Conservation (phyloP, 2,329 filamentous ascomycete species). For the Clarireedia homoeocarpa region DNA sequence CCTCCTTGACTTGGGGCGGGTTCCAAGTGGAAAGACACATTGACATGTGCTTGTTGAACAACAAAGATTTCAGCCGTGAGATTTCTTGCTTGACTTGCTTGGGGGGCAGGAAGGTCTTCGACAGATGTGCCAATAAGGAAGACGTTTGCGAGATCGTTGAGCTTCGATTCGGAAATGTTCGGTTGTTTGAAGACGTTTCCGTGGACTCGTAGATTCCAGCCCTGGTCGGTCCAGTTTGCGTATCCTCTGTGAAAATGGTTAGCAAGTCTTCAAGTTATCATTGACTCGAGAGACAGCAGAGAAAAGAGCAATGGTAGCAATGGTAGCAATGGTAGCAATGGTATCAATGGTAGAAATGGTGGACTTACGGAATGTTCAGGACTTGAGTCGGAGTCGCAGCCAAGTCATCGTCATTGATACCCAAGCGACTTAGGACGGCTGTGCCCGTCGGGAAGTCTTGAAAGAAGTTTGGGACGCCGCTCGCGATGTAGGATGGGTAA, state of each 20-base stretch:
- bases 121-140: conserved; percentile 62
- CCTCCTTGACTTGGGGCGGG: conserved; percentile 48
- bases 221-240: conserved; percentile 70
- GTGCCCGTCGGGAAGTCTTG: conserved; percentile 56
- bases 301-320: background rate
- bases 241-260: conserved; percentile 38
- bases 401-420: conserved; percentile 49
- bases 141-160: conserved; percentile 61
- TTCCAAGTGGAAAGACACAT: conserved; percentile 56
- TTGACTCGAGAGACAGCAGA: background rate
- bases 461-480: conserved; percentile 60
- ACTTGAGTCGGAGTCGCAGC: conserved; percentile 60
- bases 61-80: conserved; percentile 66
- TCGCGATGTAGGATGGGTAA: conserved; percentile 52
- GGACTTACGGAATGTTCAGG: conserved; percentile 54
- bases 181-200: conserved; percentile 79
- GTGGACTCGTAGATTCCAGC: conserved; percentile 70
- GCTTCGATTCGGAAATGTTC: conserved; percentile 53
- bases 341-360: no score
- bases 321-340: no score
- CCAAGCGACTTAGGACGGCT: conserved; percentile 52
- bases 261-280: conserved; percentile 4
- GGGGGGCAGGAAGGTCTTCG: conserved; percentile 45
- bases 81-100: conserved; percentile 64
- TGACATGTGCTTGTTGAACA: conserved; percentile 60